Evolutionary conservation across 768 basidiomycete species (phyloP), one percentile per base, ranked within the genome.

Genomic region (Xerocomellus dryophilus): DNA sequence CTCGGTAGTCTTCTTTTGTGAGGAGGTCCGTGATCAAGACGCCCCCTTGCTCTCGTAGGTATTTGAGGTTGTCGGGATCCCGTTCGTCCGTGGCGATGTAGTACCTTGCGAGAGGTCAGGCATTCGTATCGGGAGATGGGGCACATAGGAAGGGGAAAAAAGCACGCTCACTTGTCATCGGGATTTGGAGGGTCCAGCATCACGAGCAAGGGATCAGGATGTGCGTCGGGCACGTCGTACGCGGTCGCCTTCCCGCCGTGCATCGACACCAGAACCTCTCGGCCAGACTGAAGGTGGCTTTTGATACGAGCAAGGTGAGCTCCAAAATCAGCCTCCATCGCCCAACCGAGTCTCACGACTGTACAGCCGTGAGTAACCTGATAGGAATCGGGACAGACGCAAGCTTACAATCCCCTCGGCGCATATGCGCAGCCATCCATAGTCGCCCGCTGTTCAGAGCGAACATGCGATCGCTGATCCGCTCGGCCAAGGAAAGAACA

Each of bases 381-480:
- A 15, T 18, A 25, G 4, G 6, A n/a, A 20, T 15, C 1, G 9
- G 7, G 39, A 47, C 3, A 7, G 14, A 38, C 4, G 11, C 7
- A 42, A n/a, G 40, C 74, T 63, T 46, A 76, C 74, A 76, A 44
- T 76, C 75, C 1, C 76, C 76, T 45, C 75, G 66, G 32, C 75
- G 74, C 76, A 77, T 76, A 31, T 76, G 75, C 9, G 71, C 73
- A 43, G 72, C 72, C 73, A 77, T 73, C 76, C 75, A 76, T 17
- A 70, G 56, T 9, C 74, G 67, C 11, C 74, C 74, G 1, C 42
- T 59, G 14, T 47, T 66, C 18, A 60, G 8, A 14, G 60, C 48
- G 3, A 49, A 52, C 71, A 77, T 72, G n/a, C 73, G 73, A 5
- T 60, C 18, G 3, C 57, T 65, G 18, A 77, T 53, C 11, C 51